These are phyloP conservation scores for Amniculicola lignicola DNA, from an alignment of 495 filamentous ascomycete species.

Conservation along the genomic window DNA sequence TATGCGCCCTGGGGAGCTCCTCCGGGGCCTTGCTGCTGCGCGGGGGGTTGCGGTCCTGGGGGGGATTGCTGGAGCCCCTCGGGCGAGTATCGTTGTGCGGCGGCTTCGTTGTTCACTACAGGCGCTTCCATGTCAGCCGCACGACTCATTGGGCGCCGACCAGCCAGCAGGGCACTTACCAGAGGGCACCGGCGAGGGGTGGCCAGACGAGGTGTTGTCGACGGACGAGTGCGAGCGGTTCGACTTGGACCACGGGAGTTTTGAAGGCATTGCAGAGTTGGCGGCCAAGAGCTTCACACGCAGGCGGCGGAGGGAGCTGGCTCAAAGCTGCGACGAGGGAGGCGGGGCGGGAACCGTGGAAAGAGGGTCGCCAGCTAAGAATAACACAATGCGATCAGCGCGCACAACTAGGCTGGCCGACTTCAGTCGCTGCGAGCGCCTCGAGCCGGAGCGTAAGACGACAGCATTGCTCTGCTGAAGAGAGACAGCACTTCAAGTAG, in stretches of 20 bases:
- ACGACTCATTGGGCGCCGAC: constrained; percentile 11
- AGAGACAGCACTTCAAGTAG: constrained; percentile 17
- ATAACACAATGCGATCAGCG: constrained; percentile 24
- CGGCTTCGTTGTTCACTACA: constrained; percentile 33
- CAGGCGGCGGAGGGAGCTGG: constrained; percentile 1
- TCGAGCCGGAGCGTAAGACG: constrained; percentile 21
- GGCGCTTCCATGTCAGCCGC: constrained; percentile 33
- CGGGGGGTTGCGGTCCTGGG: constrained; percentile 6
- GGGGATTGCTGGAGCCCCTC: constrained; percentile 24
- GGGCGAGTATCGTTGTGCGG: constrained; percentile 23
- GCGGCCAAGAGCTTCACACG: constrained; percentile 28
- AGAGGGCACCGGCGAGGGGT: constrained; percentile 28
- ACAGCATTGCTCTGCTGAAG: constrained; percentile 9
- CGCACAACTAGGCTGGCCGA: constrained; percentile 10
- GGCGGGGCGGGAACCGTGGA: constrained; percentile 10
- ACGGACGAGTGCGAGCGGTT: constrained; percentile 32
- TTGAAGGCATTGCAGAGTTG: constrained; percentile 34
- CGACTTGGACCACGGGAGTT: constrained; percentile 32
- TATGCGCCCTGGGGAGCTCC: constrained; percentile 17
- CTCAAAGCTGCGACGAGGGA: not conserved
- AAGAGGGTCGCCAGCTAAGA: constrained; percentile 24
- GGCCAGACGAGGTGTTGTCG: constrained; percentile 31
- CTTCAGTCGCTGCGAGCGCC: constrained; percentile 9
- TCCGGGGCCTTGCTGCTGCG: constrained; percentile 9
- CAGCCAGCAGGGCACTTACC: constrained; percentile 22